Percentiles rank a stretch among this genome's conserved stretches.
Evolutionary conservation across 2,329 filamentous ascomycete genomes (phyloP).

Genomic region (Furcasterigmium sp.): DNA sequence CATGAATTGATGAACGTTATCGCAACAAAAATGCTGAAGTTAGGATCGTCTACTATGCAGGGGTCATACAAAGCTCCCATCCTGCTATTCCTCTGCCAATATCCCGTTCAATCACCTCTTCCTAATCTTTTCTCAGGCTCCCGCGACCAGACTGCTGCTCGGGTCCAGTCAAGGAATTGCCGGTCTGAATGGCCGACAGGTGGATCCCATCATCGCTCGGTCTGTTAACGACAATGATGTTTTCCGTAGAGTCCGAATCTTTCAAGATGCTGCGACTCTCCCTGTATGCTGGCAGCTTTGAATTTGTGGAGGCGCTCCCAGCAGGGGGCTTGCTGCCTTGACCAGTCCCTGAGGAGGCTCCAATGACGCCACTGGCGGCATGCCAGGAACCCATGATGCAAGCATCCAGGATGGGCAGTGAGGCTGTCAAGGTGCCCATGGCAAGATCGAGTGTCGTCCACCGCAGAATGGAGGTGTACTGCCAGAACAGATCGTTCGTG

Average conservation of each 20-base stretch:
- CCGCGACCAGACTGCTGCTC: no score
- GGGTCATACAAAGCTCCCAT: no score
- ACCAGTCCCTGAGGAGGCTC: background rate
- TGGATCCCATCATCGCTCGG: constrained; percentile 23
- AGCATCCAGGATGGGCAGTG: constrained; percentile 25
- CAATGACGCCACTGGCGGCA: constrained; percentile 3
- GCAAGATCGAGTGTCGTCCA: constrained; percentile 26
- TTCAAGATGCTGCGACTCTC: background rate
- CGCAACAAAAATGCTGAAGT: no score
- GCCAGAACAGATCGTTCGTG: constrained; percentile 16
- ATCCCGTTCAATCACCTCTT: no score
- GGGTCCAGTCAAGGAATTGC: no score
- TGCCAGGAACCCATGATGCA: constrained; percentile 11
- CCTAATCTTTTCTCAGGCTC: no score
- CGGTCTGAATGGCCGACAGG: no score
- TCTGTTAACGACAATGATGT: background rate
- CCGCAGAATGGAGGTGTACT: constrained; percentile 18
- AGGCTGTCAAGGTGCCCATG: constrained; percentile 24
- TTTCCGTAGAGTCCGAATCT: constrained; percentile 1
- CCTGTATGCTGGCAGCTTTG: background rate
- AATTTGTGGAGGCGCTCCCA: background rate
- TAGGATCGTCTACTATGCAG: no score
- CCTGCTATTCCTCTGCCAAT: no score
- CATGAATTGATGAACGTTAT: no score
- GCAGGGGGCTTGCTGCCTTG: background rate